Evolutionary conservation across 2,329 filamentous ascomycete species (phyloP), one percentile per base, ranked within the genome.

Genomic region (Aureobasidium uvarum): DNA sequence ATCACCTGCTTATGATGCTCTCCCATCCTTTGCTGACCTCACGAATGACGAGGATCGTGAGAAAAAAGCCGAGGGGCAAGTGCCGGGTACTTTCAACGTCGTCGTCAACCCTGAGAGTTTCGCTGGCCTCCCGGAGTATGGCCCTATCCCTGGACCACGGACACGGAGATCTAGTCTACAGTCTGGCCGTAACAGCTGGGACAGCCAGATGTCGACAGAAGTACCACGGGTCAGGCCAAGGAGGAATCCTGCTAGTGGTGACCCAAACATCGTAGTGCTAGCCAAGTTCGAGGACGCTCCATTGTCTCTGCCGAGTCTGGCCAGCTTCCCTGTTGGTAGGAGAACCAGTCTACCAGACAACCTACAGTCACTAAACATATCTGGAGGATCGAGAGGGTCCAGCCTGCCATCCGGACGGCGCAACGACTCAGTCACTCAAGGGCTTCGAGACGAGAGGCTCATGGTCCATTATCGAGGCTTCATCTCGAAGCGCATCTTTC

Each of bases 31-130:
- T 72, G 73, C 80, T 38, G 72, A 75, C 16, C 77, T 86, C 63
- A 82, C 78, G 1, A 85, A 78, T 33, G 84, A 86, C 67, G 83
- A 85, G 68, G 84, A 86, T 33, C 77, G 84, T 46, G 84, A 86
- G 71, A 79, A 76, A 66, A 86, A 86, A 71, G 84, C 84, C 18
- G 78, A 81, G 60, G 74, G 74, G 8, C 77, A 77, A 43, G 74
- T 73, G 39, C 83, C 84, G 1, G 84, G 84, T 18, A 85, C 83
- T 1, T 86, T 82, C 71, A 78, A 82, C 70, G 82, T 86, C 23
- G 76, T 86, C 23, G 79, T 82, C 64, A 83, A 84, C 46, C 83
- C 81, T 5, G 77, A 80, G 18, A 85, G 81, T 71, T 86, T 86
- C 70, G 75, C 77, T 31, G 75, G 78, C 36, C 72, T 83, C 10